phyloP scores from a whole-genome alignment of 2,329 filamentous ascomycete genomes.

The Pestalotiopsis sp. region DNA sequence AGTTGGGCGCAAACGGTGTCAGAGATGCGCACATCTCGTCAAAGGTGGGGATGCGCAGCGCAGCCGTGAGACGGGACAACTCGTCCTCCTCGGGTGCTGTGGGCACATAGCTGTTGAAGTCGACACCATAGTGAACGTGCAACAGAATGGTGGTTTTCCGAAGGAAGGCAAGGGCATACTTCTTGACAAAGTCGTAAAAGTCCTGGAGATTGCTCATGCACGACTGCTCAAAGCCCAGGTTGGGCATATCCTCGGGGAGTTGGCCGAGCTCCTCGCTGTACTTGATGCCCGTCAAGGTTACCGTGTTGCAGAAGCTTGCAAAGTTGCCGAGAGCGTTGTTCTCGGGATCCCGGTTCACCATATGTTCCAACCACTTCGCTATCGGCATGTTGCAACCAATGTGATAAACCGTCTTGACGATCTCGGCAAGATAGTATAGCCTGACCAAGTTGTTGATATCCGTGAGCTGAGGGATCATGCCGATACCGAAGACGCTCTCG shows the following conservation, averaged over 20 bases:
- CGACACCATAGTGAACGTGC: slow-evolving; percentile 85
- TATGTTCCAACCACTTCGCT: slow-evolving; percentile 50
- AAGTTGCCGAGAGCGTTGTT: slow-evolving; percentile 57
- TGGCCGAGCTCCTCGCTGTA: slow-evolving; percentile 40
- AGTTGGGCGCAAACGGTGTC: slow-evolving; percentile 45
- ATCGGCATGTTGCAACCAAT: slow-evolving; percentile 58
- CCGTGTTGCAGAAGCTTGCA: slow-evolving; percentile 54
- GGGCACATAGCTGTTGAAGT: slow-evolving; percentile 75
- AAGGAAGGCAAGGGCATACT: slow-evolving; percentile 88
- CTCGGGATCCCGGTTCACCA: slow-evolving; percentile 44
- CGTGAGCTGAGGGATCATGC: slow-evolving; percentile 63
- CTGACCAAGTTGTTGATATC: slow-evolving; percentile 81
- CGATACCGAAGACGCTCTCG: slow-evolving; percentile 74
- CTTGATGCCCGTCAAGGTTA: slow-evolving; percentile 49
- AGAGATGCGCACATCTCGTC: slow-evolving; percentile 74
- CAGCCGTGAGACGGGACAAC: slow-evolving; percentile 77
- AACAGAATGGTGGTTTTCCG: slow-evolving; percentile 84
- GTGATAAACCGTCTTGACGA: slow-evolving; percentile 77
- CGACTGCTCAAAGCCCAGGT: slow-evolving; percentile 57
- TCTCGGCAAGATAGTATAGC: slow-evolving; percentile 87
- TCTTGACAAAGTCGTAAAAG: slow-evolving; percentile 67
- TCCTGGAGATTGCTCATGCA: slow-evolving; percentile 55
- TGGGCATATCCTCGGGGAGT: slow-evolving; percentile 35
- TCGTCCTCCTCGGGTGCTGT: slow-evolving; percentile 71
- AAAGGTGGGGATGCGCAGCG: slow-evolving; percentile 76